phyloP scores from a whole-genome alignment of 768 basidiomycete species.

The Boletus insuetus region DNA sequence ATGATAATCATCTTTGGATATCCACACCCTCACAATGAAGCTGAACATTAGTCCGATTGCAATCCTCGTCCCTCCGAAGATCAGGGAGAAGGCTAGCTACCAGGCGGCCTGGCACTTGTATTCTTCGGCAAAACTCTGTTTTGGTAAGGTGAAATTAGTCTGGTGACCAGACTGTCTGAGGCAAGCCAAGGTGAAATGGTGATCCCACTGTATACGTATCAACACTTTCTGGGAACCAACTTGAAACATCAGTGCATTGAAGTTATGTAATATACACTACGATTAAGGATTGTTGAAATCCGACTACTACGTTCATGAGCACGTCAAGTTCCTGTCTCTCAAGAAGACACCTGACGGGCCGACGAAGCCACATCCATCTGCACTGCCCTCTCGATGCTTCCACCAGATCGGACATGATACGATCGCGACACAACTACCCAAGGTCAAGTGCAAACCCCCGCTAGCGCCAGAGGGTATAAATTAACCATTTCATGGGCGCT shows the following conservation, averaged over 20 bases:
- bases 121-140: too few relatives aligned
- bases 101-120: too few relatives aligned
- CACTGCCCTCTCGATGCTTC: constrained; percentile 15
- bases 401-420: constrained; percentile 25
- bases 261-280: constrained; percentile 24
- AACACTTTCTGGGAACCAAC: too few relatives aligned
- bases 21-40: not conserved
- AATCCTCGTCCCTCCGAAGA: too few relatives aligned
- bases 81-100: too few relatives aligned
- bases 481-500: constrained; percentile 75
- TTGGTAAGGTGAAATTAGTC: too few relatives aligned
- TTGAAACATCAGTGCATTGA: constrained; percentile 5
- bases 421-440: constrained; percentile 49
- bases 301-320: constrained; percentile 47
- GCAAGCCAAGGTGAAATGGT: too few relatives aligned
- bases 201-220: too few relatives aligned
- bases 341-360: constrained; percentile 24
- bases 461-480: constrained; percentile 38
- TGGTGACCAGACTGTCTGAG: too few relatives aligned
- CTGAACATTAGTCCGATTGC: not conserved
- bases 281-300: constrained; percentile 80
- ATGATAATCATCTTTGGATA: not conserved
- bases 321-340: constrained; percentile 25
- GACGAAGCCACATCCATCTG: constrained; percentile 22
- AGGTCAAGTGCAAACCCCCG: constrained; percentile 45